Percentiles rank a stretch among this genome's conserved stretches.
These are phyloP conservation scores for Pseudozyma sp. DNA, from an alignment of 1,284 basidiomycete genomes.

Conservation along the genomic window DNA sequence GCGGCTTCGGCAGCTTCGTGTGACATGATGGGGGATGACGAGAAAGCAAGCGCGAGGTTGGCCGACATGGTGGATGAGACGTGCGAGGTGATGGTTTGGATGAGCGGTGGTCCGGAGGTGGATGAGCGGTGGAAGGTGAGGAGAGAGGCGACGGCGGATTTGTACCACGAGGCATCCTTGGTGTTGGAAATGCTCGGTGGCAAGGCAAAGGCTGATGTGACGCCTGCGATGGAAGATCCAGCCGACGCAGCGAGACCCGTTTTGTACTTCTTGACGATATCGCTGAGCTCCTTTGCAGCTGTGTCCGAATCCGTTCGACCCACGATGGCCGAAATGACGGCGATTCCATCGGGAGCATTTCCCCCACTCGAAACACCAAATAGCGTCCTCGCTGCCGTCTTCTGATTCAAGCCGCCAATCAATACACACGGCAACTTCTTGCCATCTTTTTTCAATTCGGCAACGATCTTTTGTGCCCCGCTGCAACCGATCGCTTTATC, in stretches of 20 bases:
- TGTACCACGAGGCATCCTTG: slow-evolving; percentile 31
- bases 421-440: slow-evolving; percentile 61
- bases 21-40: slow-evolving; percentile 90
- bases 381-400: slow-evolving; percentile 59
- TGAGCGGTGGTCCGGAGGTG: slow-evolving; percentile 45
- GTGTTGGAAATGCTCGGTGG: not conserved
- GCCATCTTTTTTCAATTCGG: slow-evolving; percentile 16
- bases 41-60: slow-evolving; percentile 88
- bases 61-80: slow-evolving; percentile 91
- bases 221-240: slow-evolving; percentile 7
- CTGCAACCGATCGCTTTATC: slow-evolving; percentile 58
- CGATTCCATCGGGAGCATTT: slow-evolving; percentile 75
- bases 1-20: slow-evolving; percentile 78
- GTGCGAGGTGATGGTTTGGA: slow-evolving; percentile 83
- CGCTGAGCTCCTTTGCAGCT: slow-evolving; percentile 72
- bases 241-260: slow-evolving; percentile 33
- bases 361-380: slow-evolving; percentile 46
- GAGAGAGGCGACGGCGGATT: slow-evolving; percentile 18
- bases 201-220: slow-evolving; percentile 28
- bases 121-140: slow-evolving; percentile 35
- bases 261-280: slow-evolving; percentile 68
- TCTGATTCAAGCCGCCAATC: slow-evolving; percentile 64
- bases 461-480: slow-evolving; percentile 54
- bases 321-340: slow-evolving; percentile 90
- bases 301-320: slow-evolving; percentile 75